Evolutionary conservation across 768 basidiomycete genomes (phyloP).

Genomic region (Boletus rubroflammeus): DNA sequence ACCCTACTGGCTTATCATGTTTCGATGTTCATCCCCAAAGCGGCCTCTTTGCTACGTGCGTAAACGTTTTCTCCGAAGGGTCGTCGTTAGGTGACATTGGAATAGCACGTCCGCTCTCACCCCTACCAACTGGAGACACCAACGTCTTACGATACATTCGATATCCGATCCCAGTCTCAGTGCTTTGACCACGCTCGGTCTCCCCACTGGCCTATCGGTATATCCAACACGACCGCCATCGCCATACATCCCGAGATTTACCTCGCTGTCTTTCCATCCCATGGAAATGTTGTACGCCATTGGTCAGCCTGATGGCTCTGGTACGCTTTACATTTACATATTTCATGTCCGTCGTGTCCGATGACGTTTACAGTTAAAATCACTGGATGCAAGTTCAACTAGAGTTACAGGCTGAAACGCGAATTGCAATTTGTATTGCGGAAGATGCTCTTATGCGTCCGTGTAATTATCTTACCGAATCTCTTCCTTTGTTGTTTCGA

Average conservation of each 20-base stretch:
- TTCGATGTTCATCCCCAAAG: slow-evolving; percentile 86
- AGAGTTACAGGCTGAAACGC: background rate
- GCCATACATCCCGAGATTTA: slow-evolving; percentile 56
- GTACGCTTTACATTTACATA: slow-evolving; percentile 30
- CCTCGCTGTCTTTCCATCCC: slow-evolving; percentile 77
- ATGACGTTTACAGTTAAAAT: slow-evolving; percentile 43
- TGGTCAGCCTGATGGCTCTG: slow-evolving; percentile 67
- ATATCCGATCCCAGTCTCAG: slow-evolving; percentile 36
- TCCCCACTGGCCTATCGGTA: slow-evolving; percentile 53
- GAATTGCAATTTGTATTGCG: background rate
- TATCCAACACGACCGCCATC: slow-evolving; percentile 58
- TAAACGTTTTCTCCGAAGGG: slow-evolving; percentile 7
- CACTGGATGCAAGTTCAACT: slow-evolving; percentile 52
- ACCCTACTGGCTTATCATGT: slow-evolving; percentile 70
- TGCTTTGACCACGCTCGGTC: slow-evolving; percentile 40
- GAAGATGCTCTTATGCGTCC: background rate
- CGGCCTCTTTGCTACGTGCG: slow-evolving; percentile 83
- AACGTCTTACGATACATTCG: slow-evolving; percentile 59
- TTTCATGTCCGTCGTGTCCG: background rate
- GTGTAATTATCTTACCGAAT: slow-evolving; percentile 16
- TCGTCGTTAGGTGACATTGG: slow-evolving; percentile 4
- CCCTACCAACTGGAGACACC: slow-evolving; percentile 59
- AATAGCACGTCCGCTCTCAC: slow-evolving; percentile 58
- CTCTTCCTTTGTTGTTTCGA: slow-evolving; percentile 3
- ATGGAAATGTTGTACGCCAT: slow-evolving; percentile 80